Percentiles rank a stretch among this genome's conserved stretches.
Evolutionary conservation across 2,329 filamentous ascomycete species (phyloP).

Genomic region (Phyllosticta capitalensis): DNA sequence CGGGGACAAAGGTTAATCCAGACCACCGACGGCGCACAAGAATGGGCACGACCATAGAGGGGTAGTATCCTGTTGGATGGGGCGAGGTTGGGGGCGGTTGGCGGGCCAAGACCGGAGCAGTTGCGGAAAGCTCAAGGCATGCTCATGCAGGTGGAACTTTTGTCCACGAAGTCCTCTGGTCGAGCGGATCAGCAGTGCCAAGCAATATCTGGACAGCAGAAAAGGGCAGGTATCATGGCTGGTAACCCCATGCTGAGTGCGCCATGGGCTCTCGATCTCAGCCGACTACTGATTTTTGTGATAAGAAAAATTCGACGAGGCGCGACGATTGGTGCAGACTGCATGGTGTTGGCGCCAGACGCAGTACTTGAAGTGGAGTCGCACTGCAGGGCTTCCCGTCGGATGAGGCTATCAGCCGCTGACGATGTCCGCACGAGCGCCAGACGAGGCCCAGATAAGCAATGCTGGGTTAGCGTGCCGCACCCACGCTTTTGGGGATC

Average conservation of each 20-base stretch:
- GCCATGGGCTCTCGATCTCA: neutral
- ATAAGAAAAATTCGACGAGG: neutral
- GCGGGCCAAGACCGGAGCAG: slow-evolving; percentile 5
- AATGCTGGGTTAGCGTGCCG: slow-evolving; percentile 1
- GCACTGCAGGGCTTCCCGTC: neutral
- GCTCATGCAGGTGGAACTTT: neutral
- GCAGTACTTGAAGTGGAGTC: neutral
- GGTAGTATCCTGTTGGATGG: neutral
- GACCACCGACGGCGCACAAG: neutral
- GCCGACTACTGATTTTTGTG: neutral
- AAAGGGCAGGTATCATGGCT: slow-evolving; percentile 8
- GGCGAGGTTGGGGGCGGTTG: slow-evolving; percentile 2
- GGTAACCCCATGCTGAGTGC: neutral
- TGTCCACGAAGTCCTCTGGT: neutral
- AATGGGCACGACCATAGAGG: neutral
- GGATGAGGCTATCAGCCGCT: slow-evolving; percentile 5
- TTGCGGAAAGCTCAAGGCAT: neutral
- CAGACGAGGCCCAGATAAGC: slow-evolving; percentile 5
- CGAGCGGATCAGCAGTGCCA: neutral
- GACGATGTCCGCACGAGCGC: neutral
- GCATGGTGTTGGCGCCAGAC: neutral
- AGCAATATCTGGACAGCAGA: neutral
- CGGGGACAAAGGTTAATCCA: neutral
- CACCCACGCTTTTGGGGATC: neutral
- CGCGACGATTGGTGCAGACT: slow-evolving; percentile 2